Evolutionary conservation across 1,284 basidiomycete genomes (phyloP).

Genomic region (Trichosporon faecale): DNA sequence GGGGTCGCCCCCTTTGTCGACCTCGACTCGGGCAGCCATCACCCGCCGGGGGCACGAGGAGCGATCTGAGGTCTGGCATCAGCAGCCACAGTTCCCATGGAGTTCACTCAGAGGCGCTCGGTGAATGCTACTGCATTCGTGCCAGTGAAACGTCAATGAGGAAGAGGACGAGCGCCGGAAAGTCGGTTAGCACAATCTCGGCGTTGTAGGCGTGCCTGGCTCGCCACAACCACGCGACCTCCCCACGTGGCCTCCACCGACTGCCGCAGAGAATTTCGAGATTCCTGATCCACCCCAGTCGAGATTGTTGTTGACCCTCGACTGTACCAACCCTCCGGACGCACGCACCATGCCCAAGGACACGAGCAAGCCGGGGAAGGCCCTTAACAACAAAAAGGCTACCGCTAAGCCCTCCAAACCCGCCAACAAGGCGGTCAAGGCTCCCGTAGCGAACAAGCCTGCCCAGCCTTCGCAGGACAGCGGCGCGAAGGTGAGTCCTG

Average conservation of each 20-base stretch:
- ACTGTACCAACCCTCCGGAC: background rate
- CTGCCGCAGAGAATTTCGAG: slow-evolving; percentile 3
- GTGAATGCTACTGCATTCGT: background rate
- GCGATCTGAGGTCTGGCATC: background rate
- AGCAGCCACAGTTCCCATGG: background rate
- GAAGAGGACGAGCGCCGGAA: background rate
- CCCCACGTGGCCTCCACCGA: slow-evolving; percentile 4
- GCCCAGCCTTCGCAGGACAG: background rate
- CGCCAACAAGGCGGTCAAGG: background rate
- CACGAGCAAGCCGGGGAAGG: background rate
- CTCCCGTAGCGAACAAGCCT: background rate
- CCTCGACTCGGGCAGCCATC: background rate
- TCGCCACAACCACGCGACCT: background rate
- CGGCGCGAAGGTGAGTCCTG: background rate
- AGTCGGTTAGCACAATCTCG: background rate
- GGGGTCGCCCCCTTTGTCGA: background rate
- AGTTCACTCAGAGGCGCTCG: background rate
- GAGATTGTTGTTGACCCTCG: slow-evolving; percentile 1
- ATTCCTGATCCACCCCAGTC: background rate
- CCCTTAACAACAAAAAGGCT: background rate
- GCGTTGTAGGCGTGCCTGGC: background rate
- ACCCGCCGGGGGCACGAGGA: background rate
- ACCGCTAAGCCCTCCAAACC: background rate
- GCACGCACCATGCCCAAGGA: background rate
- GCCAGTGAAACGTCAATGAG: too few relatives aligned